Evolutionary conservation across 164 flowering plant species (phyloP), one percentile per base, ranked within the genome.

Genomic region (Piper longum): DNA sequence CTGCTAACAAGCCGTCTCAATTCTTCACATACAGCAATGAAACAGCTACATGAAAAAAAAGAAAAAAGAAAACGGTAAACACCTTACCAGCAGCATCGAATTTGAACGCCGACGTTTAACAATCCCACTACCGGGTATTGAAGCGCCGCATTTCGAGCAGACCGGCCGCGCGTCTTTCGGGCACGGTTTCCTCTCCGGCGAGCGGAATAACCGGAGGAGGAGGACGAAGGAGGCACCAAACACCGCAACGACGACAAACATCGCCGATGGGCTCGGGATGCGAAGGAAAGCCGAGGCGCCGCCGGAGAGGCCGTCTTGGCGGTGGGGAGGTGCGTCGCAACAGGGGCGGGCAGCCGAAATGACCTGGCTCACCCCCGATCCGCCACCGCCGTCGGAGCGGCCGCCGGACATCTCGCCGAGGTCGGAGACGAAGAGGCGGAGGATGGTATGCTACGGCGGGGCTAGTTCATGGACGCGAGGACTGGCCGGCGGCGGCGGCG

Each of bases 31-130:
- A 9, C 11, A 5, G 6, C 11, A 5, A 44, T 9, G 11, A 57
- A 12, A 9, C 11, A 5, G 6, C 11, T 9, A 44, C 48, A 44
- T 0, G 11, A 44, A 48, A 9, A 5, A 51, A 59, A 19, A 48
- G 18, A 52, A 51, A 36, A 13, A 62, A 62, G 14, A 13, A 39
- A 16, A 13, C 40, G 19, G 16, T 1, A n/a, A 40, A n/a, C 12
- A 42, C 16, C 9, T 63, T 16, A 85, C 91, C 80, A 80, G 55
- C 62, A 63, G 60, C 45, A 69, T 26, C 43, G 61, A 11, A 43
- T 72, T 69, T 52, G 68, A 75, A 39, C 48, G 57, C 14, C 61
- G 69, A 41, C 67, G 64, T 61, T 62, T 48, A 18, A 65, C 39
- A 69, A 52, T 67, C 64, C 52, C 71, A 57, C 60, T 60, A 52